Evolutionary conservation across 768 basidiomycete genomes (phyloP).

Genomic region (Termitomyces sp.): DNA sequence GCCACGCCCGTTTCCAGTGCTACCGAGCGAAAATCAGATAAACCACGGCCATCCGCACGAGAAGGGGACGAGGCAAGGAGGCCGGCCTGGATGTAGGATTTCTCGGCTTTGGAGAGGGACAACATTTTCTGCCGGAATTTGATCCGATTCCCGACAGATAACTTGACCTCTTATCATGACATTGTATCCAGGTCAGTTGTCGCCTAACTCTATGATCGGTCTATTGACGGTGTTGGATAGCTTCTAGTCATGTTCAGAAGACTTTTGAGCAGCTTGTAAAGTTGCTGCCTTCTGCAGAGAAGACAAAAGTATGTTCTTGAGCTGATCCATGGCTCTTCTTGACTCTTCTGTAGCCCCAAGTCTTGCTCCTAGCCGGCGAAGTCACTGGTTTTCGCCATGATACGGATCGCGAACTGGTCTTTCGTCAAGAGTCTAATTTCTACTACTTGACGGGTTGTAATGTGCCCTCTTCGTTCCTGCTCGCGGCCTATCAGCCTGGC

Average conservation of each 20-base stretch:
- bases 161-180: constrained; percentile 5
- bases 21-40: constrained; percentile 65
- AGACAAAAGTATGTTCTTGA: constrained; percentile 42
- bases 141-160: constrained; percentile 10
- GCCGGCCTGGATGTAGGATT: constrained; percentile 69
- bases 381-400: constrained; percentile 67
- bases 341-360: constrained; percentile 50
- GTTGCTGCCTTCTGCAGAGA: constrained; percentile 46
- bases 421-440: constrained; percentile 80
- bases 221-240: not conserved
- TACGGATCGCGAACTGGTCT: constrained; percentile 78
- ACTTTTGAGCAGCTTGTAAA: constrained; percentile 49
- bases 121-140: constrained; percentile 17
- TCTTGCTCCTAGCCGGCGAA: constrained; percentile 66
- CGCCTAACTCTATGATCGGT: not conserved
- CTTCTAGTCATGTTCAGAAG: constrained; percentile 36
- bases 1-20: constrained; percentile 75
- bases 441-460: constrained; percentile 81
- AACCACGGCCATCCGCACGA: constrained; percentile 74
- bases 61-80: constrained; percentile 55
- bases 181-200: constrained; percentile 10
- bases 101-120: constrained; percentile 75
- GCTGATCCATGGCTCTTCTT: not conserved
- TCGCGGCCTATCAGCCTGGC: constrained; percentile 54
- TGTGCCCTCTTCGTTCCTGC: constrained; percentile 65